Percentiles rank a stretch among this genome's conserved stretches.
Evolutionary conservation across 441 rosid genomes (phyloP).

Genomic region (Geranium incanum): DNA sequence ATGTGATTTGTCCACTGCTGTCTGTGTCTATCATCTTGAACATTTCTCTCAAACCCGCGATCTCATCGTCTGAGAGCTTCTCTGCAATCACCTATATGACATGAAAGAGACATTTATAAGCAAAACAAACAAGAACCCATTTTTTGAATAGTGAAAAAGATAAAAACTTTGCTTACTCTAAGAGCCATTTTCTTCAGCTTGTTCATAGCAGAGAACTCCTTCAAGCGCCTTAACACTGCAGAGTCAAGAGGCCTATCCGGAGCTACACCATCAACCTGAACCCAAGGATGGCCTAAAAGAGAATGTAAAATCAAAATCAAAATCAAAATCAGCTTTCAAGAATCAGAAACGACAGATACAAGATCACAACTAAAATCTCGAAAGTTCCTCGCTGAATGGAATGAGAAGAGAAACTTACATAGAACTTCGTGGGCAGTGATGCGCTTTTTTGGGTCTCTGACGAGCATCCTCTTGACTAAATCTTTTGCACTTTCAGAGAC

Average conservation of each 20-base stretch:
- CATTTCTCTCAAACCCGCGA: slow-evolving; percentile 87
- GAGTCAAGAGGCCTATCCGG: slow-evolving; percentile 90
- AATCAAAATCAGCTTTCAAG: neutral
- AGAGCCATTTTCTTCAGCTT: slow-evolving; percentile 89
- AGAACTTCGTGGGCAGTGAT: slow-evolving; percentile 86
- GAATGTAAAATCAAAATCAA: slow-evolving; percentile 6
- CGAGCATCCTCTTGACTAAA: slow-evolving; percentile 76
- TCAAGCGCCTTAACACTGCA: slow-evolving; percentile 78
- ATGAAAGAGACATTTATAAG: neutral
- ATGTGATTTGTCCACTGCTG: slow-evolving; percentile 75
- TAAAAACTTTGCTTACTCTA: slow-evolving; percentile 36
- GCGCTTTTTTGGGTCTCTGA: slow-evolving; percentile 75
- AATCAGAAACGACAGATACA: no score
- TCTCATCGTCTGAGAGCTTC: slow-evolving; percentile 82
- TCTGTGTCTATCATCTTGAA: slow-evolving; percentile 94
- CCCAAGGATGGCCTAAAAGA: slow-evolving; percentile 78
- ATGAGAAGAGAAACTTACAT: slow-evolving; percentile 34
- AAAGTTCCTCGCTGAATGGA: no score
- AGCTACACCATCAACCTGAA: slow-evolving; percentile 70
- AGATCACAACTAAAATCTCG: no score
- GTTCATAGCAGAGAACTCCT: slow-evolving; percentile 92
- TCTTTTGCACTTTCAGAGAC: slow-evolving; percentile 80
- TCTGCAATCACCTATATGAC: slow-evolving; percentile 74
- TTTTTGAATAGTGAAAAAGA: neutral
- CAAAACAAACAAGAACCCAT: no score